Percentiles rank a stretch among this genome's conserved stretches.
Evolutionary conservation across 192 early-diverging fungal species (phyloP).

Genomic region (Backusella macrospora): DNA sequence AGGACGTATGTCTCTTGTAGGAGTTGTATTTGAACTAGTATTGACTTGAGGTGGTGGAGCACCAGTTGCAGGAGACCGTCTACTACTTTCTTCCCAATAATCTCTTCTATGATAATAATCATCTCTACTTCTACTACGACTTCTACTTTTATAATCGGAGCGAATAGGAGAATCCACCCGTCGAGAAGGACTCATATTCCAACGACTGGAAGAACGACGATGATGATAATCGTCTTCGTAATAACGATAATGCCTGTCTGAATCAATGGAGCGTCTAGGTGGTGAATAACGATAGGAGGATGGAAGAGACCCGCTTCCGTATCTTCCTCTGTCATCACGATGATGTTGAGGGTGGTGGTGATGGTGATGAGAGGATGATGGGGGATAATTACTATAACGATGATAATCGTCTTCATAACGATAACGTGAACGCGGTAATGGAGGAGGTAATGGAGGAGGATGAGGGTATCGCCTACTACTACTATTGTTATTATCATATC

Average conservation of each 20-base stretch:
- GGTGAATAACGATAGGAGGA: constrained; percentile 20
- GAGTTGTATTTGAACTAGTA: background rate
- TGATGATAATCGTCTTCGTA: background rate
- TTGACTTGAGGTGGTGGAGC: background rate
- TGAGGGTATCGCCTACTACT: background rate
- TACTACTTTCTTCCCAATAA: background rate
- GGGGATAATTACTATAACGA: background rate
- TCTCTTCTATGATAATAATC: constrained; percentile 4
- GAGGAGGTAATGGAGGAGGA: background rate
- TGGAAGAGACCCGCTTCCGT: constrained; percentile 2
- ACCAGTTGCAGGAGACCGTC: background rate
- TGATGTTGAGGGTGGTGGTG: background rate
- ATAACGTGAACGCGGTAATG: constrained; percentile 2
- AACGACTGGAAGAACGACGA: background rate
- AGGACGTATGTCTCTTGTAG: constrained; percentile 15
- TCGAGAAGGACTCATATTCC: background rate
- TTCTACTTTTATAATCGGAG: constrained; percentile 22
- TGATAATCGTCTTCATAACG: constrained; percentile 19
- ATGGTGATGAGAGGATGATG: background rate
- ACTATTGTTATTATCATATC: background rate
- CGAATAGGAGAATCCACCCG: background rate
- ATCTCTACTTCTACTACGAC: constrained; percentile 29
- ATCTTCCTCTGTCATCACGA: constrained; percentile 13
- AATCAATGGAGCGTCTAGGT: background rate
- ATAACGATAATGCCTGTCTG: constrained; percentile 2